Evolutionary conservation across 805 yeast genomes (phyloP), one percentile per base, ranked within the genome.

Genomic region (Hanseniaspora vineae): DNA sequence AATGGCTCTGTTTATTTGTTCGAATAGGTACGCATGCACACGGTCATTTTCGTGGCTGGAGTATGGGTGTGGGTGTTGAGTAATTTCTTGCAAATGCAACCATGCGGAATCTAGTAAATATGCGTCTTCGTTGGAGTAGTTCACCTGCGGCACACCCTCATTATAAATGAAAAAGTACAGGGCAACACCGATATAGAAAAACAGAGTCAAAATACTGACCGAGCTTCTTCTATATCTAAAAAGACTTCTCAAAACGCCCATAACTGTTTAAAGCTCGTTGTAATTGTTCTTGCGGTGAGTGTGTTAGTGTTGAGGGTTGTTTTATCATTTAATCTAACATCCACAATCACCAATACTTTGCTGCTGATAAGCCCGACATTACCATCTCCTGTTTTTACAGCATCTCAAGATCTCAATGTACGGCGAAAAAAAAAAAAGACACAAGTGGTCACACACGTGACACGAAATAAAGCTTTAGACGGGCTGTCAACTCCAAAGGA

Each of bases 11-110:
- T 57, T 53, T 3, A 76, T 73, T 51, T 78, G 68, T 5, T 61
- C 51, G 23, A 70, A 51, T 40, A 89, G 60, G 57, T 80, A 84
- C 53, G 78, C 81, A 61, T 83, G 90, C 13, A 88, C 87, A 31
- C 68, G 69, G 61, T 82, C 90, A 63, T 86, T 88, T 13, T 80
- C 84, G 49, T 69, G 77, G 0, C 95, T 81, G 20, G 78, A 77
- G 62, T 83, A 89, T 0, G 96, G 87, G 64, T 89, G 97, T 46
- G 78, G 79, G 29, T 70, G 59, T 32, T 65, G 56, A 0, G 92
- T 82, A 11, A 89, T 80, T 3, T 65, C 60, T 59, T 87, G 94
- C 44, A 89, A 68, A 56, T 81, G 84, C 2, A 64, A 51, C 96
- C 96, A 89, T 2, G 84, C 61, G 14, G 50, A 49, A 14, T 61